Conservation (phyloP, 106 monocot genomes). For the Acorus gramineus region DNA sequence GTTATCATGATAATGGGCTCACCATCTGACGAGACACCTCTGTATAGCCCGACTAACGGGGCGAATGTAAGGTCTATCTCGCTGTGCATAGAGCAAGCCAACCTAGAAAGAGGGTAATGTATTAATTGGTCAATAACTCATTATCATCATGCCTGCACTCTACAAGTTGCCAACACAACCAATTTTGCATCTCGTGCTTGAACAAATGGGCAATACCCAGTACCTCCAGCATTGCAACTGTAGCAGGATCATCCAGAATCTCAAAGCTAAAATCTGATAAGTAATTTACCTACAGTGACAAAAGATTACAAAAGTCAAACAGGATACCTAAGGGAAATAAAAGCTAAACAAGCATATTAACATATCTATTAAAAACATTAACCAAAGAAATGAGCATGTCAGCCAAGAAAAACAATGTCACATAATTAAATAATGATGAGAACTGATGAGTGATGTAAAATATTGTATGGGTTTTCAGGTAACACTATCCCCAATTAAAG, state of each 20-base stretch:
- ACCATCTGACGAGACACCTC: slow-evolving; percentile 89
- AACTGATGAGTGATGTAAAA: no score
- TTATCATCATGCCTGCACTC: no score
- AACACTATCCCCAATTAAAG: no score
- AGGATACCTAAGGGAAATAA: neutral
- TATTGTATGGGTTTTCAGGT: no score
- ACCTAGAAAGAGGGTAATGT: slow-evolving; percentile 35
- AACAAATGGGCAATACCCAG: neutral
- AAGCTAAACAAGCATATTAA: no score
- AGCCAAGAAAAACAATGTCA: no score
- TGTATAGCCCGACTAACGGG: slow-evolving; percentile 72
- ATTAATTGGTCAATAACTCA: neutral
- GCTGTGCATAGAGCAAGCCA: slow-evolving; percentile 76
- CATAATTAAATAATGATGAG: no score
- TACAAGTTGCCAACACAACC: neutral
- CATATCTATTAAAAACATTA: no score
- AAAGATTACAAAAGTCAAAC: neutral
- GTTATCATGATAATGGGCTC: slow-evolving; percentile 7
- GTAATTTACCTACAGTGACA: slow-evolving; percentile 63
- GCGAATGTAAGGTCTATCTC: slow-evolving; percentile 88
- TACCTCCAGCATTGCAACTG: slow-evolving; percentile 80
- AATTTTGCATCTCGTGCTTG: neutral
- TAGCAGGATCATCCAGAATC: slow-evolving; percentile 79
- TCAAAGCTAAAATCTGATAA: slow-evolving; percentile 71
- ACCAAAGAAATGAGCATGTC: no score